Conservation (phyloP, 2,329 filamentous ascomycete genomes). For the Mycosphaerella sp. region DNA sequence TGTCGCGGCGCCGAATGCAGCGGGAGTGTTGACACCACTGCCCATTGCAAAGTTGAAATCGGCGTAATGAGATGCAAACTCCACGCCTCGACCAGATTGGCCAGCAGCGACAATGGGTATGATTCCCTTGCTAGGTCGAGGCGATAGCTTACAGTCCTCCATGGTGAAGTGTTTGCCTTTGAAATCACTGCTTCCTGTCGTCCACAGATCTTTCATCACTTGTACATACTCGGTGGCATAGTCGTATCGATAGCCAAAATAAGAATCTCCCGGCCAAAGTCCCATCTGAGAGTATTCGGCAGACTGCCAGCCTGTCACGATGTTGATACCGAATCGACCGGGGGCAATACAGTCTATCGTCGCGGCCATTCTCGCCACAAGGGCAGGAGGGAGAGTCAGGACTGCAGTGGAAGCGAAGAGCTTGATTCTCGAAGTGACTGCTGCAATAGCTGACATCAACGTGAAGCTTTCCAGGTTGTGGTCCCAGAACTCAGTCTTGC, state of each 20-base stretch:
- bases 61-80: constrained; percentile 12
- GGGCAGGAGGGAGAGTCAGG: constrained; percentile 9
- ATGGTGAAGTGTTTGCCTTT: constrained; percentile 16
- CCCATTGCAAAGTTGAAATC: constrained; percentile 17
- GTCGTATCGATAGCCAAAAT: constrained; percentile 17
- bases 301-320: constrained; percentile 16
- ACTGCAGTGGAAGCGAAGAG: constrained; percentile 11
- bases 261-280: constrained; percentile 14
- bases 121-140: neutral
- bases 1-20: constrained; percentile 5
- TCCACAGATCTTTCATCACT: constrained; percentile 16
- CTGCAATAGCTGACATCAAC: constrained; percentile 12
- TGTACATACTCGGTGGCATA: constrained; percentile 16
- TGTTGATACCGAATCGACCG: constrained; percentile 14
- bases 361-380: constrained; percentile 13
- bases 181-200: constrained; percentile 9
- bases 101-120: constrained; percentile 15
- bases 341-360: constrained; percentile 14
- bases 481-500: constrained; percentile 15
- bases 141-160: constrained; percentile 16
- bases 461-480: constrained; percentile 17
- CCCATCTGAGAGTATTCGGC: constrained; percentile 16
- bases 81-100: constrained; percentile 11
- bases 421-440: constrained; percentile 11
- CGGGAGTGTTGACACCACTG: constrained; percentile 13